Percentiles rank a stretch among this genome's conserved stretches.
phyloP scores from a whole-genome alignment of 179 eudicot genomes.

The Dionaea muscipula region DNA sequence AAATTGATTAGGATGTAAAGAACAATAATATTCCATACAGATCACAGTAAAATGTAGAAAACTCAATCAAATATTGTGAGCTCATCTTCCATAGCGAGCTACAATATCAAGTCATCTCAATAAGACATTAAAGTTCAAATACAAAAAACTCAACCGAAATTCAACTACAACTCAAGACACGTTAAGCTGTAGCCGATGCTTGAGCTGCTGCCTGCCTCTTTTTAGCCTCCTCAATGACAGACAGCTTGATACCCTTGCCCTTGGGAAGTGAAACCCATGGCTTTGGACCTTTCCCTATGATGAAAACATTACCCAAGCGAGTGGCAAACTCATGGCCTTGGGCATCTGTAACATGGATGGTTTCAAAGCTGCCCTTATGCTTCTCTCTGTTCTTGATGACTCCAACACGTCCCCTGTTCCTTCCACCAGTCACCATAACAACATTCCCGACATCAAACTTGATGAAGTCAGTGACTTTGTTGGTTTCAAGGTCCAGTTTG shows the following conservation, averaged over 20 bases:
- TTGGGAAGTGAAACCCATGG: conserved; percentile 47
- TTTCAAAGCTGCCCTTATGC: conserved; percentile 46
- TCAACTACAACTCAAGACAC: too few species aligned
- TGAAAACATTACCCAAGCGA: conserved; percentile 38
- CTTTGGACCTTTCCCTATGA: conserved; percentile 42
- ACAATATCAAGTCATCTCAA: too few species aligned
- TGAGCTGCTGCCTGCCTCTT: conserved; percentile 33
- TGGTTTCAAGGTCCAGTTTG: conserved; percentile 35
- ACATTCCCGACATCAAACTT: conserved; percentile 55
- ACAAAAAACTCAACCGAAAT: too few species aligned
- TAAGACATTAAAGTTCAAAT: too few species aligned
- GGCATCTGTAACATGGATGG: conserved; percentile 37
- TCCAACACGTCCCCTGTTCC: conserved; percentile 10
- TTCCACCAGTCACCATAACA: conserved; percentile 51
- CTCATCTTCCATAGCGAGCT: too few species aligned
- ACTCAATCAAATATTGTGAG: too few species aligned
- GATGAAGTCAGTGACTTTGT: conserved; percentile 40
- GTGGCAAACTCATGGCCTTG: conserved; percentile 45
- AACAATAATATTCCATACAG: too few species aligned
- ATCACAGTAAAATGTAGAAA: too few species aligned
- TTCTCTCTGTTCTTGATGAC: conserved; percentile 21
- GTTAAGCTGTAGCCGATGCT: conserved; percentile 18
- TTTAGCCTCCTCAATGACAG: conserved; percentile 47
- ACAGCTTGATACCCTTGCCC: conserved; percentile 15
- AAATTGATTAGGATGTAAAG: too few species aligned